These are phyloP conservation scores for Serendipita vermifera DNA, from an alignment of 768 basidiomycete species.

Conservation along the genomic window DNA sequence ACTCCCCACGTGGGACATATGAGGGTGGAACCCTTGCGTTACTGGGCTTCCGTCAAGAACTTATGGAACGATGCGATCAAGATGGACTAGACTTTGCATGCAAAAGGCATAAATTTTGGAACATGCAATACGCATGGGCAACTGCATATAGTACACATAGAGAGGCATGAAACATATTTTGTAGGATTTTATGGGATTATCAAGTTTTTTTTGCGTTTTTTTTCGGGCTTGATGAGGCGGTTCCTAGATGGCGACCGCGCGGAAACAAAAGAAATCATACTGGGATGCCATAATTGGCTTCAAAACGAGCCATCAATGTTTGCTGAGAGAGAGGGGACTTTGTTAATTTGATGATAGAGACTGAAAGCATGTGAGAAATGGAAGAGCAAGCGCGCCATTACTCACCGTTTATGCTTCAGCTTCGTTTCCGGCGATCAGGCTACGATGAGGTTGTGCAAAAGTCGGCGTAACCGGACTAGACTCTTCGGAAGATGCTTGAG, in stretches of 20 bases:
- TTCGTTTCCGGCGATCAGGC: neutral
- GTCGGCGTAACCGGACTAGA: conserved; percentile 2
- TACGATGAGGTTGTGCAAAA: neutral
- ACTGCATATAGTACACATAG: neutral
- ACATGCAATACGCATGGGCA: neutral
- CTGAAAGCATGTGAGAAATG: neutral
- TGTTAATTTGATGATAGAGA: neutral
- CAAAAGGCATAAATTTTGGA: neutral
- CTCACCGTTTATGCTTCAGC: neutral
- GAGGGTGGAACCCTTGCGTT: too few species aligned
- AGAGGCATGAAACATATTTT: neutral
- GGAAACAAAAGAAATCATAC: neutral
- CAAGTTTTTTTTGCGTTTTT: neutral
- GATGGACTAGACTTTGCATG: too few species aligned
- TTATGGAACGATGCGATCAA: neutral
- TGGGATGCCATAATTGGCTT: neutral
- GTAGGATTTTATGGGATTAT: neutral
- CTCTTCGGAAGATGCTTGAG: neutral
- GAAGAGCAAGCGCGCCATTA: neutral
- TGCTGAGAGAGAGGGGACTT: neutral
- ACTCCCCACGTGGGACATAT: too few species aligned
- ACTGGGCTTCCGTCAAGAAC: neutral
- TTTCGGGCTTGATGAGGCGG: neutral
- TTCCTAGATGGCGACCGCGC: neutral
- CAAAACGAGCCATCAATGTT: neutral